phyloP scores from a whole-genome alignment of 345 rosid species.

The Lenwebbia sp. region DNA sequence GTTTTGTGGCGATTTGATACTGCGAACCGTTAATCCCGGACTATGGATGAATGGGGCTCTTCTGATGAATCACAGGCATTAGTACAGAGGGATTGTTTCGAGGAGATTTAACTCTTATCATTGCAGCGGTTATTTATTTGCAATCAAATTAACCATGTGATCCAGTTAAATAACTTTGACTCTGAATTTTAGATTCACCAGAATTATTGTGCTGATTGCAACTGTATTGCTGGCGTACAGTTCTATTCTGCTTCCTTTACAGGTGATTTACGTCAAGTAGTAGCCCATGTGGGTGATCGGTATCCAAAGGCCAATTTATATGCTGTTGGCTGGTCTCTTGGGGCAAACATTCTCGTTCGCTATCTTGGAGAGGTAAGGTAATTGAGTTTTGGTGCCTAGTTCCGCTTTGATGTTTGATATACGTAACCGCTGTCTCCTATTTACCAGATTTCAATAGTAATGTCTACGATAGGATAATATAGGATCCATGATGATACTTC shows the following conservation, averaged over 20 bases:
- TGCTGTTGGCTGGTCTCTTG: conserved; percentile 96
- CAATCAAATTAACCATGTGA: neutral
- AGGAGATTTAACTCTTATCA: neutral
- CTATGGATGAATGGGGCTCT: neutral
- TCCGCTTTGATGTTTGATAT: neutral
- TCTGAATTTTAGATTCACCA: neutral
- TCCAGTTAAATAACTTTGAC: neutral
- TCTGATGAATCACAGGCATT: neutral
- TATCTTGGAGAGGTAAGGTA: conserved; percentile 65
- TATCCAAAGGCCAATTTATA: conserved; percentile 76
- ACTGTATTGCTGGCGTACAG: conserved; percentile 36
- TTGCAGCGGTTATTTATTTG: neutral
- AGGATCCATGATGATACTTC: neutral
- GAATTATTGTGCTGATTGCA: neutral
- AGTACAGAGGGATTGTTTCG: neutral
- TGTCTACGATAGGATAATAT: neutral
- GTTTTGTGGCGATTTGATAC: neutral
- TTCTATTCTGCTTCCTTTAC: conserved; percentile 95
- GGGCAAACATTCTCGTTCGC: conserved; percentile 85
- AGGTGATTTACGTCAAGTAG: conserved; percentile 73
- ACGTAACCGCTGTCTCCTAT: neutral
- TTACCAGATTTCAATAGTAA: neutral
- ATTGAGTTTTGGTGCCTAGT: neutral
- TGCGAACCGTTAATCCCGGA: neutral
- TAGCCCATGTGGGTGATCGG: conserved; percentile 36